A percentile compares a stretch with the other conserved stretches of the same genome.
Evolutionary conservation across 495 filamentous ascomycete genomes (phyloP).

Genomic region (Hypomontagnella monticulosa): DNA sequence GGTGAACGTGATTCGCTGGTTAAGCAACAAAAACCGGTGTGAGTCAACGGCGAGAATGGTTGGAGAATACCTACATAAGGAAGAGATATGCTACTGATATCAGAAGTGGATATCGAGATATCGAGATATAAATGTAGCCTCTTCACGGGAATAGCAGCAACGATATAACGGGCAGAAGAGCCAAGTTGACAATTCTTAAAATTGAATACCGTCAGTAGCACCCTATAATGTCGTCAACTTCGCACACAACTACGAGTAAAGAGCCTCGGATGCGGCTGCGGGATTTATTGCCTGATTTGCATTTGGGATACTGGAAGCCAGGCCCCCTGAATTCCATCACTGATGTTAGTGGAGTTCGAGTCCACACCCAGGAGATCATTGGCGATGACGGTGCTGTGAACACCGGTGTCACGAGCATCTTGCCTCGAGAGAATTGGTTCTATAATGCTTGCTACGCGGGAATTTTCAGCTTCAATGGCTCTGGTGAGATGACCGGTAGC

Average conservation of each 20-base stretch:
- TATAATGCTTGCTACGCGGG: slow-evolving; percentile 59
- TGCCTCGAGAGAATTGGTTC: slow-evolving; percentile 60
- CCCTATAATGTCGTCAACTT: slow-evolving; percentile 28
- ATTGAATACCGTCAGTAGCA: neutral
- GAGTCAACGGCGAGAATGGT: slow-evolving; percentile 17
- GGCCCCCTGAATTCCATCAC: slow-evolving; percentile 61
- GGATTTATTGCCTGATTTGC: slow-evolving; percentile 53
- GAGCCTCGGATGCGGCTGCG: slow-evolving; percentile 50
- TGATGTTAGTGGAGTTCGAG: slow-evolving; percentile 60
- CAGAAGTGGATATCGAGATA: neutral
- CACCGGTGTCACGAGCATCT: slow-evolving; percentile 62
- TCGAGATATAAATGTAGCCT: slow-evolving; percentile 8
- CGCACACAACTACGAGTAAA: slow-evolving; percentile 5
- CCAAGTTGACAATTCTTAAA: neutral
- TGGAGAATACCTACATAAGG: neutral
- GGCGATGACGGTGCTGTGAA: slow-evolving; percentile 49
- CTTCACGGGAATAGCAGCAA: neutral
- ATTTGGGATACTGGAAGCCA: slow-evolving; percentile 49
- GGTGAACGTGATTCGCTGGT: slow-evolving; percentile 12
- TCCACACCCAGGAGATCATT: slow-evolving; percentile 58
- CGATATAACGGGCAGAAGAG: neutral
- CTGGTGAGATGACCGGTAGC: slow-evolving; percentile 62
- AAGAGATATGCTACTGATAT: neutral
- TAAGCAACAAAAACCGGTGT: slow-evolving; percentile 2
- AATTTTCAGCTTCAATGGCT: slow-evolving; percentile 64